Conservation (phyloP, 1,284 basidiomycete species). For the Ceratobasidium sp. region DNA sequence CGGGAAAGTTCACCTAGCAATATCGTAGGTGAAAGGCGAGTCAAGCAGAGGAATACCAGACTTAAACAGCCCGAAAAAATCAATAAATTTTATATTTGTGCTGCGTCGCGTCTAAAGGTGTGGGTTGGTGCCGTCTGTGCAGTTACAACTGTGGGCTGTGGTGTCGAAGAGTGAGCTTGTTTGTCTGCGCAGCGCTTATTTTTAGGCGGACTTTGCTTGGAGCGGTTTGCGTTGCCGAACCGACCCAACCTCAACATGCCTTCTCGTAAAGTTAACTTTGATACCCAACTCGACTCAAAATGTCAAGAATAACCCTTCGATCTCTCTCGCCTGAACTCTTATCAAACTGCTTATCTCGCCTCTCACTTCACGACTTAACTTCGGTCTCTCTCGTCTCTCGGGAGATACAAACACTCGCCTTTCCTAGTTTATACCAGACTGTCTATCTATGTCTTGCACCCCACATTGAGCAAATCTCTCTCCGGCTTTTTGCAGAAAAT, state of each 20-base stretch:
- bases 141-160: no score
- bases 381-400: neutral
- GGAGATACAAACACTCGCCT: neutral
- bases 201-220: no score
- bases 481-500: neutral
- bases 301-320: neutral
- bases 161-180: no score
- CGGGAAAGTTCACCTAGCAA: no score
- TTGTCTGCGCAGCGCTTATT: no score
- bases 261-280: neutral
- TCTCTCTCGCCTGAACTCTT: neutral
- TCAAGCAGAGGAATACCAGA: no score
- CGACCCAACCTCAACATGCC: neutral
- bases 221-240: neutral
- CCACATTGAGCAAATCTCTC: neutral
- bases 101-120: no score
- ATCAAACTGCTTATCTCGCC: neutral
- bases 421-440: slow-evolving; percentile 12
- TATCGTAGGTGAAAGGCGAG: no score
- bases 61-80: no score
- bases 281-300: neutral
- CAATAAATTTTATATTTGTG: no score
- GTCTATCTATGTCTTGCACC: slow-evolving; percentile 9
- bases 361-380: slow-evolving; percentile 2
- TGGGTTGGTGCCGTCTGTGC: no score